Evolutionary conservation across 306 rosid species (phyloP).

Genomic region (Sindora glabra): DNA sequence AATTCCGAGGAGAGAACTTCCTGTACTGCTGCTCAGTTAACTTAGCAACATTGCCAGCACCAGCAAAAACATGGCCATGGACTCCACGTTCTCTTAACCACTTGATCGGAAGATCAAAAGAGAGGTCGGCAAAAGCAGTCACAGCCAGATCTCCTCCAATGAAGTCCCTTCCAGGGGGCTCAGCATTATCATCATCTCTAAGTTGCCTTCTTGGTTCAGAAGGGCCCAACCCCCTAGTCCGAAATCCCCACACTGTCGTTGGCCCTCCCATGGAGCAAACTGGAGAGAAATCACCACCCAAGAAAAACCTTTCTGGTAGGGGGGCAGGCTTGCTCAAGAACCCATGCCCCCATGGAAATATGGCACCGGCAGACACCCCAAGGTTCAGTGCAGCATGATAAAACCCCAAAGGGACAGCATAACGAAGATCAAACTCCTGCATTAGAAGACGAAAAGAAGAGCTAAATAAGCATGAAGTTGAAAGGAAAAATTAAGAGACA

Average conservation of each 20-base stretch:
- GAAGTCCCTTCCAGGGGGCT: slow-evolving; percentile 51
- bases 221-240: slow-evolving; percentile 84
- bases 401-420: slow-evolving; percentile 77
- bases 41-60: slow-evolving; percentile 81
- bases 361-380: slow-evolving; percentile 74
- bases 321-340: slow-evolving; percentile 77
- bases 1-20: slow-evolving; percentile 51
- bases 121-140: slow-evolving; percentile 87
- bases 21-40: slow-evolving; percentile 71
- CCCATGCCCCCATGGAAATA: slow-evolving; percentile 86
- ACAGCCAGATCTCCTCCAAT: slow-evolving; percentile 97
- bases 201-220: slow-evolving; percentile 64
- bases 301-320: slow-evolving; percentile 84
- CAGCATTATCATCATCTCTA: slow-evolving; percentile 38
- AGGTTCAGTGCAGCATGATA: slow-evolving; percentile 77
- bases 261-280: slow-evolving; percentile 83
- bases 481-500: neutral
- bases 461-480: neutral
- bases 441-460: slow-evolving; percentile 15
- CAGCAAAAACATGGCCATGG: slow-evolving; percentile 90
- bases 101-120: slow-evolving; percentile 78
- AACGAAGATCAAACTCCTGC: slow-evolving; percentile 90
- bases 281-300: slow-evolving; percentile 97
- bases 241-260: slow-evolving; percentile 80
- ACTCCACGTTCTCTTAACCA: slow-evolving; percentile 88